Evolutionary conservation across 2,329 filamentous ascomycete species (phyloP), one percentile per base, ranked within the genome.

Genomic region (Plectosphaerella cucumerina): DNA sequence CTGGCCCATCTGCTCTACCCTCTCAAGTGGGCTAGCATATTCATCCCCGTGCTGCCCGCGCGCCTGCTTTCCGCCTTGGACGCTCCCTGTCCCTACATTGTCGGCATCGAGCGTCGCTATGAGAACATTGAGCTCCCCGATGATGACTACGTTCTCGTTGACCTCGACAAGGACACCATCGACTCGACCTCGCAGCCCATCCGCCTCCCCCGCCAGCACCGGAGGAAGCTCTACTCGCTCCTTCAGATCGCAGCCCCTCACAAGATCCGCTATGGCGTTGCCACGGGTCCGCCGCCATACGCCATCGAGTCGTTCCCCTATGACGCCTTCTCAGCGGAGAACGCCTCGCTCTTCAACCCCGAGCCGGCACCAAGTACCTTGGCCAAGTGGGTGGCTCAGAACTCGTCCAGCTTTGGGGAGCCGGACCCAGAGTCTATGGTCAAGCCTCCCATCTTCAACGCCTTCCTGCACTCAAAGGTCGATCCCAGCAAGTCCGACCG

Each of bases 31-130:
- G 84, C 89, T 3, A 95, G 92, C 60, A 90, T 97, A 46, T 91
- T 96, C 65, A 97, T 97, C 56, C 93, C 93, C 2, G 80, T 97
- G 33, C 78, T 99, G 9, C 93, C 93, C 6, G 89, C 90, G 9
- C 84, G 93, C 34, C 75, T 99, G 20, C 78, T 99, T 10, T 92
- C 94, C 49, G 93, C 91, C 3, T 79, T 99, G 17, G 94, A 97
- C 61, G 93, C 93, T 1, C 93, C 93, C 3, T 97, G 94, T 60
- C 94, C 94, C 1, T 99, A 97, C 62, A 96, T 99, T 58, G 90
- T 97, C 42, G 94, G 94, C 46, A 90, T 99, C 52, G 94, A 99
- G 71, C 83, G 92, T 58, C 84, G 92, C 51, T 97, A 97, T 65
- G 90, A 95, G 60, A 84, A 84, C 51, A 82, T 91, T 44, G 86